Evolutionary conservation across 441 rosid genomes (phyloP), one percentile per base, ranked within the genome.

Genomic region (Gossypium davidsonii): DNA sequence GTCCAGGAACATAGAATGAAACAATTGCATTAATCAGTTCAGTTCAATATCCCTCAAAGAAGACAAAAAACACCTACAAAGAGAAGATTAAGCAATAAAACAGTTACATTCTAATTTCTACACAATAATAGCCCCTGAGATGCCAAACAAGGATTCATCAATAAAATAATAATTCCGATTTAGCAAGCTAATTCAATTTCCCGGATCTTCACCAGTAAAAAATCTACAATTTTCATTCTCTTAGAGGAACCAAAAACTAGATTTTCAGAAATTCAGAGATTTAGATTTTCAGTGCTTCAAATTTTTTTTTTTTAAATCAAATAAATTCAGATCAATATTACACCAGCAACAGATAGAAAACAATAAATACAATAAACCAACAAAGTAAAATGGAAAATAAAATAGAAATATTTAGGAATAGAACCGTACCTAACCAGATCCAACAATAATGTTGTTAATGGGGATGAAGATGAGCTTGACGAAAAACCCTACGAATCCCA

Each of bases 401-500:
- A 59, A 56, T 3, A 73, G 15, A 52, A 37, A 62, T 4, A 15
- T 14, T 37, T 14, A 20, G 51, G 26, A 25, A 37, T 1, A 18
- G 25, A 69, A 37, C 59, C 44, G 48, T 39, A 83, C 80, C 83
- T 78, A 87, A 78, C 42, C 57, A 73, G 90, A 87, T 67, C 90
- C 89, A 26, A 88, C 94, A 60, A 89, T 85, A 65, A 86, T 87
- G 77, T 85, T 87, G 85, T 87, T 89, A 74, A 88, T 88, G 5
- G 92, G 94, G 72, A 88, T 88, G 73, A 89, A 89, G 71, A 89
- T 89, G 71, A 89, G 80, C 85, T 89, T 89, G 25, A 87, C 89
- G 66, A 89, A 86, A 79, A 89, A 87, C 1, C 94, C 94, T 0
- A 86, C 90, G 52, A 89, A 88, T 70, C 91, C 91, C 91, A 89